These are phyloP conservation scores for Fusarium oxysporum DNA, from an alignment of 2,329 filamentous ascomycete species.

Conservation along the genomic window DNA sequence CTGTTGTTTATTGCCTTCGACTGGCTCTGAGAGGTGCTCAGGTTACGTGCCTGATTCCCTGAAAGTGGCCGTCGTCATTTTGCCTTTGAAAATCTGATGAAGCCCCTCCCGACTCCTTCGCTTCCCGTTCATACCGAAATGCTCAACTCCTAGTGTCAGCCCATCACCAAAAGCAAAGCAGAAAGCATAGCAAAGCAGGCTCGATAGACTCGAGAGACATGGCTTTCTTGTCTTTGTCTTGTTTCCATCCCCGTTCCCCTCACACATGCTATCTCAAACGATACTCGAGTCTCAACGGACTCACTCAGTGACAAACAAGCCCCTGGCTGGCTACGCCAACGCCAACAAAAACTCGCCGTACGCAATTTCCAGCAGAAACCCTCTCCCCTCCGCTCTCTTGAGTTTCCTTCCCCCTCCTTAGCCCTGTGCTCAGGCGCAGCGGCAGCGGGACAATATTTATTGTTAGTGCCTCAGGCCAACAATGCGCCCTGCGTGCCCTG, in stretches of 20 bases:
- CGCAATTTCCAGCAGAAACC: conserved; percentile 44
- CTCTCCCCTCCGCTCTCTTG: conserved; percentile 26
- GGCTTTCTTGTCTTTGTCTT: conserved; percentile 23
- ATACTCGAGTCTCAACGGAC: conserved; percentile 32
- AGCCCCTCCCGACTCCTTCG: conserved; percentile 45
- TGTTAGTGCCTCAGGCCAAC: conserved; percentile 43
- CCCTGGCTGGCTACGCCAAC: conserved; percentile 27
- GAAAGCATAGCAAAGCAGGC: conserved; percentile 11
- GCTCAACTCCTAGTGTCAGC: conserved; percentile 40
- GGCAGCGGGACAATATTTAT: conserved; percentile 38
- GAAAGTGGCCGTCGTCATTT: conserved; percentile 38
- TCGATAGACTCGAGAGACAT: conserved; percentile 34
- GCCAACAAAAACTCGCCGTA: conserved; percentile 38
- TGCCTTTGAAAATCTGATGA: conserved; percentile 48
- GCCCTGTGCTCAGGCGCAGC: conserved; percentile 29
- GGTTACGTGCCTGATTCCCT: conserved; percentile 35
- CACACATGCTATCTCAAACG: conserved; percentile 1
- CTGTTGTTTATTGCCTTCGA: conserved; percentile 6
- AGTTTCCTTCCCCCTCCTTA: conserved; percentile 26
- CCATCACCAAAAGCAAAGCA: conserved; percentile 19
- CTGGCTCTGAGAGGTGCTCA: conserved; percentile 21
- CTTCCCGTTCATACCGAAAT: conserved; percentile 44
- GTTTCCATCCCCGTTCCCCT: not conserved
- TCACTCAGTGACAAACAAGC: conserved; percentile 28
- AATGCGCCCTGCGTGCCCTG: conserved; percentile 40